A percentile compares a stretch with the other conserved stretches of the same genome.
Conservation (phyloP, 1,284 basidiomycete genomes). For the Tremellales sp. region DNA sequence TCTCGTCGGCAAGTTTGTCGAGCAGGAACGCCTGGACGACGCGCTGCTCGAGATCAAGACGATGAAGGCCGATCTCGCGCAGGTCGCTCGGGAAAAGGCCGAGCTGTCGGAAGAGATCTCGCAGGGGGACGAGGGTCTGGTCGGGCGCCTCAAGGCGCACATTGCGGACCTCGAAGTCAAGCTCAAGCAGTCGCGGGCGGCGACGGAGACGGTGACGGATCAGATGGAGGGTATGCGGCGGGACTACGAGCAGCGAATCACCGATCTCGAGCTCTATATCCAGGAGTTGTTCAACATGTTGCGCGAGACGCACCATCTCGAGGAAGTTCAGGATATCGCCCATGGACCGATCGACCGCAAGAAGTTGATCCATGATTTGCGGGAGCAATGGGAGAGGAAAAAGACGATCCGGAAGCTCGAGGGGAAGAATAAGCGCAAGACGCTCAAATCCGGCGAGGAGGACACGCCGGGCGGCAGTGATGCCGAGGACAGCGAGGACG, state of each 20-base stretch:
- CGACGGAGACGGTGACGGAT: constrained; percentile 66
- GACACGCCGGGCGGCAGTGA: constrained; percentile 28
- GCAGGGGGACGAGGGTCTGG: constrained; percentile 73
- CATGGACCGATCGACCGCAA: constrained; percentile 65
- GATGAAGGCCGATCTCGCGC: constrained; percentile 58
- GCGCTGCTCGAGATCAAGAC: constrained; percentile 74
- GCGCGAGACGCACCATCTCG: constrained; percentile 71
- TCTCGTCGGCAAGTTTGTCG: constrained; percentile 85
- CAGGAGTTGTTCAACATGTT: constrained; percentile 91
- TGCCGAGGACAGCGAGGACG: constrained; percentile 45
- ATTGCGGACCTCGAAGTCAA: constrained; percentile 74
- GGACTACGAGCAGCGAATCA: constrained; percentile 81
- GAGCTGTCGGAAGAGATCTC: constrained; percentile 74
- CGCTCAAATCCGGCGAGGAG: constrained; percentile 42
- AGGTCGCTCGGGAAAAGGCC: constrained; percentile 43
- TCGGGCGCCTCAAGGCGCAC: constrained; percentile 74
- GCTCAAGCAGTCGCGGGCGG: constrained; percentile 71
- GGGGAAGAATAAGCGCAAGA: constrained; percentile 53
- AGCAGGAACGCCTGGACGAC: constrained; percentile 76
- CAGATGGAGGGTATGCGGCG: constrained; percentile 76
- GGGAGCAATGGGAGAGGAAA: constrained; percentile 71
- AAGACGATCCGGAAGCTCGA: constrained; percentile 84
- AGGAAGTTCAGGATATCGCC: constrained; percentile 62
- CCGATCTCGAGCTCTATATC: constrained; percentile 85
- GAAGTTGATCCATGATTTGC: constrained; percentile 69